These are phyloP conservation scores for Pinus tabuliformis DNA, from an alignment of 75 land plant genomes.

Conservation along the genomic window DNA sequence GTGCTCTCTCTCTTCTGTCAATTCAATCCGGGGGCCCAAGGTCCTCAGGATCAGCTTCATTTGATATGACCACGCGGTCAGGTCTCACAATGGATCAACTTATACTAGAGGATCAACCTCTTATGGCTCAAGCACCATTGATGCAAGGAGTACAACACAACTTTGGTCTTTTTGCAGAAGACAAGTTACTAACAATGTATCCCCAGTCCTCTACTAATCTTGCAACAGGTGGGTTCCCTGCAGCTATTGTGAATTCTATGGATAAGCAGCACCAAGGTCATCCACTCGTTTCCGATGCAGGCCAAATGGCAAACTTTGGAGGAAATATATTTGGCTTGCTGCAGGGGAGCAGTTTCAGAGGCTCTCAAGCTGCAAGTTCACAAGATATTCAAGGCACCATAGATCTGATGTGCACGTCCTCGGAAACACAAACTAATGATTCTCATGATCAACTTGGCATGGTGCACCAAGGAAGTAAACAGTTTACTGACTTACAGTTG, in stretches of 20 bases:
- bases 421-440: conserved; percentile 2
- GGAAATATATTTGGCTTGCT: background rate
- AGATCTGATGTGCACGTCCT: conserved; percentile 7
- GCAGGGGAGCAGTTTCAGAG: background rate
- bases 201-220: conserved; percentile 1
- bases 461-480: conserved; percentile 4
- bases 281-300: background rate
- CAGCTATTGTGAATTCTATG: background rate
- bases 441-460: background rate
- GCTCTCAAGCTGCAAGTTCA: conserved; percentile 7
- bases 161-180: background rate
- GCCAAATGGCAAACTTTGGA: conserved; percentile 1
- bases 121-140: background rate
- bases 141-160: background rate
- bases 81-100: conserved; percentile 26
- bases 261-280: background rate
- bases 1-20: conserved; percentile 97
- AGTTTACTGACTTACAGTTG: conserved; percentile 25
- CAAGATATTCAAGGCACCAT: conserved; percentile 5
- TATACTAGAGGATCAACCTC: conserved; percentile 1
- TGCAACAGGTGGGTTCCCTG: background rate
- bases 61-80: conserved; percentile 14
- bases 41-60: conserved; percentile 15
- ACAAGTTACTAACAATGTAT: conserved; percentile 1
- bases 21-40: conserved; percentile 41